Base-by-base conservation (phyloP, 257 asterid species). In the Nicotiana benthamiana region DNA sequence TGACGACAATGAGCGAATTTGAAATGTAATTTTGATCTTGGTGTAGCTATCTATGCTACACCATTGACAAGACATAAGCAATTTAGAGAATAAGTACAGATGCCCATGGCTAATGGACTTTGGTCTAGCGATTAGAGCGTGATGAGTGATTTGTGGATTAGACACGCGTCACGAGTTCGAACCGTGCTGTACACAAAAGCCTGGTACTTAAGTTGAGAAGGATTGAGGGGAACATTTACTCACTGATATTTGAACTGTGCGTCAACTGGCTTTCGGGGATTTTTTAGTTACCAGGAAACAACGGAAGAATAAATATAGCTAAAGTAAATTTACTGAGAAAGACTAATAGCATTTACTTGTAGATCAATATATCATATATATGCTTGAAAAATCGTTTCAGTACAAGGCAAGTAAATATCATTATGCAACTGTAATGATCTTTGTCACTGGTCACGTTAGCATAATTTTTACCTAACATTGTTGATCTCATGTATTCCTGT, bases 401-500 rank as follows among this genome's bases (percentile, higher is more conserved):
- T 40, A 40, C 20, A n/a, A 40, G 77, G 57, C 57, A 72, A n/a
- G n/a, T n/a, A n/a, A n/a, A 0, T 67, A 18, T 2, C 18, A n/a
- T 43, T 46, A n/a, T n/a, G n/a, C 60, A 24, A 13, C 24, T 24
- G 60, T 46, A 72, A 30, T 46, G 78, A 16, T 70, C 22, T 43
- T 43, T 43, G 4, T 43, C 34, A 2, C 27, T 7, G 78, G 60
- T 48, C 40, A 43, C 16, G 0, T 0, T 22, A 70, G 59, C 59
- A 70, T 43, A 6, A 22, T 43, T 46, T 20, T 66, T 70, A 43
- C 60, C 78, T 24, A 48, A 46, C 9, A 46, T 77, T 62, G 24
- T 79, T 48, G 32, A 15, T 56, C 56, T 61, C 64, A 46, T 46
- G 78, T 72, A 13, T 72, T 72, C 56, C 26, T 81, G 83, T 77